Evolutionary conservation across 352 stramenopile genomes (phyloP), one percentile per base, ranked within the genome.

Genomic region (Phytophthora chlamydospora): DNA sequence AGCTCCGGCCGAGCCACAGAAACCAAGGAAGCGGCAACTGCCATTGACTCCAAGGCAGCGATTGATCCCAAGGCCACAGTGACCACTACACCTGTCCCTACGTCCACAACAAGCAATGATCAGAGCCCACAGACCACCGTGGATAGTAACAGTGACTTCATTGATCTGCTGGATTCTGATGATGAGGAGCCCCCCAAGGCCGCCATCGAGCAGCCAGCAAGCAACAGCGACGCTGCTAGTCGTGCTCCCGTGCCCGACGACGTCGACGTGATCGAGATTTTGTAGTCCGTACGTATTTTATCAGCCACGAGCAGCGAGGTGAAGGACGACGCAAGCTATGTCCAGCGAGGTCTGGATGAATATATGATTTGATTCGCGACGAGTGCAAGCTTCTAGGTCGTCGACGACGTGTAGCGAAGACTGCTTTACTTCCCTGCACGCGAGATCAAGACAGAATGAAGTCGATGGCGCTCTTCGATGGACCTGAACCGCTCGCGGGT

Each of bases 81-180:
- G 21, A 33, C 50, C 13, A 42, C 38, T n/a, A 45, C 58, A 45
- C 42, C 46, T 44, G 16, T 41, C 21, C 24, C 52, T 34, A 24
- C 47, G 12, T 50, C 52, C 9, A 56, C 49, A 13, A 38, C 35
- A 14, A 44, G 8, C 11, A 62, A 41, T 32, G 54, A 58, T 24
- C 57, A 55, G 32, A 73, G 50, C 36, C 62, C 66, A 46, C 66
- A 56, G 54, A 75, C 56, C 11, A 66, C 41, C 43, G 67, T 67
- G 50, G 75, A 78, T 38, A 73, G 50, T 43, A 84, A 47, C 54
- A 76, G 62, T 35, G 74, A 81, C 34, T 80, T 71, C 31, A 84
- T 88, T 59, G 78, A 88, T n/a, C 73, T 88, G 41, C 36, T 85
- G 54, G 73, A 84, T 38, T 88, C 78, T 1, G 78, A 88, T 47